Base-by-base conservation (phyloP, 305 asterid genomes). In the Solanum aculeatissimum region DNA sequence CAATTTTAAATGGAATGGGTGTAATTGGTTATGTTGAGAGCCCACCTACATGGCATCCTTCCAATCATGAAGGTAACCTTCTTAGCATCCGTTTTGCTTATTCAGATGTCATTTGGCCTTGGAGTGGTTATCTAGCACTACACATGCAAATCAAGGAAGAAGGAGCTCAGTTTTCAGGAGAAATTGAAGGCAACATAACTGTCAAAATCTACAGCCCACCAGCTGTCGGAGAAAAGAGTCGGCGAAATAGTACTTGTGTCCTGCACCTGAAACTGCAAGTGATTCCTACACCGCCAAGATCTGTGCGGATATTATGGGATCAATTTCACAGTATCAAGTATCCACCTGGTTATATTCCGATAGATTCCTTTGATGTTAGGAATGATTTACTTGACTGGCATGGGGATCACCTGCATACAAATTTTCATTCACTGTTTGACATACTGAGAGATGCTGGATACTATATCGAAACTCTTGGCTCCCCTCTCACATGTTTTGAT, bases 311-410 rank as follows among this genome's bases (percentile, higher is more conserved):
- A 79, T 86, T 96, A 77, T 96, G 98, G 99, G 99, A 96, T 89
- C 99, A 94, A 88, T 96, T 96, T 88, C 99, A 96, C 82, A 94
- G 86, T 85, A 93, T 96, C 87, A 96, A 96, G 77, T 96, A 96
- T 87, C 98, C 99, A 35, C 98, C 98, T 84, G 98, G 99, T 60
- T 96, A 96, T 90, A 91, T 96, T 85, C 99, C 97, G 13, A 90
- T 95, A 89, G 98, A 96, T 91, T 96, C 98, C 53, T 90, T 96
- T 90, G 98, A 94, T 86, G 98, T 96, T 83, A 89, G 97, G 88
- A 96, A 92, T 71, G 98, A 94, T 89, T 93, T 96, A 86, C 98
- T 96, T 32, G 99, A 96, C 87, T 96, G 98, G 99, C 98, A 94
- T 86, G 99, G 98, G 32, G 99, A 96, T 88, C 98, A 96, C 91